Base-by-base conservation (phyloP, 805 yeast species). In the Saccharomycopsis fermentans region DNA sequence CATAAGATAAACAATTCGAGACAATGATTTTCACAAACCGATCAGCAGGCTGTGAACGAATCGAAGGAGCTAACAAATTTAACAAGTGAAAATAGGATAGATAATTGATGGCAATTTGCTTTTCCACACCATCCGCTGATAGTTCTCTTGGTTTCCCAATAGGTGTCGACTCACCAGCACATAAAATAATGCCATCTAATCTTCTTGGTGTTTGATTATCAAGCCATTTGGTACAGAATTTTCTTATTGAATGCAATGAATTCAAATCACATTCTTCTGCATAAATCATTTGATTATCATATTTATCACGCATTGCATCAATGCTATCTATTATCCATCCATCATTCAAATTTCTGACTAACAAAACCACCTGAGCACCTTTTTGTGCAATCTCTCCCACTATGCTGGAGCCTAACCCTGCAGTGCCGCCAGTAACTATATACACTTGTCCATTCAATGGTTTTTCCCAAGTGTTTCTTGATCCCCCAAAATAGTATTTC, bases 201-300 rank as follows among this genome's bases (percentile, higher is more conserved):
- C 99, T 73, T 65, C 99, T 78, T 11, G 97, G 94, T 2, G 97
- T 96, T 35, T 83, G 74, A 67, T 87, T 90, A 69, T 94, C 96
- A 60, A 94, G 76, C 98, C 98, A 94, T 60, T 78, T 83, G 1
- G 98, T 91, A 32, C 97, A 97, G 74, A 94, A 94, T 67, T 83
- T 83, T 65, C 99, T 78, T 12, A 94, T 79, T 2, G 90, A 83
- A 67, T 83, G 74, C 58, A 94, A 73, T 57, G 88, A 83, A 17
- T 81, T 74, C 59, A 94, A 75, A 69, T 94, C 95, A 70, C 96
- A 90, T 64, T 84, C 80, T 67, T 94, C 99, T n/a, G 94, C 91
- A 70, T 88, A 92, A 52, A 94, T 81, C 76, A 92, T 69, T 56
- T 78, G 78, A 71, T 91, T 94, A 52, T 76, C 77, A 19, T 91